Evolutionary conservation across 768 basidiomycete genomes (phyloP), one percentile per base, ranked within the genome.

Genomic region (Crepidotus variabilis): DNA sequence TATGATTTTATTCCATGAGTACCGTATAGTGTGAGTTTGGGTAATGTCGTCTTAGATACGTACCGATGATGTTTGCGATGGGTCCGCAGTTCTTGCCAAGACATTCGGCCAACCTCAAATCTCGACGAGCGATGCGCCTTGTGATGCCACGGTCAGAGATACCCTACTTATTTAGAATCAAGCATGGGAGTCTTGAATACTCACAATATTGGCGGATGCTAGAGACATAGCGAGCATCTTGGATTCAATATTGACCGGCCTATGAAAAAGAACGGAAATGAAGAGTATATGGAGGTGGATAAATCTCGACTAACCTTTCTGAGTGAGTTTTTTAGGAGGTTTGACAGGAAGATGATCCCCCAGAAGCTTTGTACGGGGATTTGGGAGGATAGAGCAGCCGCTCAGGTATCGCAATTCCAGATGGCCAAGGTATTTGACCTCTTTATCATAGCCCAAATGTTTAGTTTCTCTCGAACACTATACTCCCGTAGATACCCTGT

Each of bases 161-260:
- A n/a, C n/a, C n/a, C n/a, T n/a, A n/a, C n/a, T n/a, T n/a, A n/a
- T n/a, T n/a, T 28, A 28, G 8, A 28, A 28, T 28, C 8, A 28
- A 8, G 28, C 28, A 28, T 63, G 65, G 8, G 65, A 63, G 21
- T 69, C 63, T n/a, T 60, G 47, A 8, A 55, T 23, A 6, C 64
- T n/a, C n/a, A n/a, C n/a, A 57, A 10, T 65, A 52, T 10, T 23
- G n/a, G 36, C 56, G 59, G 6, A 68, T 63, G 10, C 56, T 33
- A 2, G 57, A 52, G 66, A 73, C 71, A 45, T 72, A 69, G 9
- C 43, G 16, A 67, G 36, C 57, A 73, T 64, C 5, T 62, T 52
- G 28, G 43, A 20, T 51, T 69, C 63, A 20, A 71, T 69, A 21
- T 69, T 0, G 61, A 57, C 69, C 69, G 69, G 2, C 52, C 71